Base-by-base conservation (phyloP, 352 stramenopile species). In the Phytophthora multivora region DNA sequence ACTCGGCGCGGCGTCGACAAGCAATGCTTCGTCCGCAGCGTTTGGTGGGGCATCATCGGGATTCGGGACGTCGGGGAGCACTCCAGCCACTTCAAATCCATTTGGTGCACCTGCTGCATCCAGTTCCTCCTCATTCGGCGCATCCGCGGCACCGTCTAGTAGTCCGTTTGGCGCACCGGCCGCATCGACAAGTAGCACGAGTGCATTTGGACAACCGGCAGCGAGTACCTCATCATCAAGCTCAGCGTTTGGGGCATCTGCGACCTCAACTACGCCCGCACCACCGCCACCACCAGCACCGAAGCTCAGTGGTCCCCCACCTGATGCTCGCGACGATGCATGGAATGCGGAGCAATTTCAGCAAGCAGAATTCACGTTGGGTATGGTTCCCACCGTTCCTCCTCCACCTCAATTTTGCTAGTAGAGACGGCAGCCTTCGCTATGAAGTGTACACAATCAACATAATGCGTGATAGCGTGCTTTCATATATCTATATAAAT, bases 291-390 rank as follows among this genome's bases (percentile, higher is more conserved):
- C 59, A 45, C 48, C 59, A 13, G 28, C 52, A 16, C 59, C 56
- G 12, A 33, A 51, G 56, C 52, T 59, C 25, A 46, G 16, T 39
- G 48, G 53, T 31, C 69, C 53, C 43, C 51, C 64, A 18, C 72
- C 50, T 23, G 73, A 66, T 52, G 55, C 57, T 48, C 74, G 78
- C 13, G 82, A 89, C 54, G 79, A 89, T 18, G 70, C 76, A 18
- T 91, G 82, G 82, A 89, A 89, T 58, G 38, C 43, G 1, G 54
- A 77, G 67, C 82, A 91, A 61, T 91, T 89, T 36, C 63, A 79
- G 5, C 71, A 77, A 26, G 39, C 53, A 2, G 74, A 80, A 46
- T 89, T 91, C 48, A 62, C 49, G 10, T 71, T 89, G 16, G 79
- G 79, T 19, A 82, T 86, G 69, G 76, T 91, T 11, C 82, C 79